A percentile compares a stretch with the other conserved stretches of the same genome.
Conservation (phyloP, 768 basidiomycete species). For the Pleurotus djamor region DNA sequence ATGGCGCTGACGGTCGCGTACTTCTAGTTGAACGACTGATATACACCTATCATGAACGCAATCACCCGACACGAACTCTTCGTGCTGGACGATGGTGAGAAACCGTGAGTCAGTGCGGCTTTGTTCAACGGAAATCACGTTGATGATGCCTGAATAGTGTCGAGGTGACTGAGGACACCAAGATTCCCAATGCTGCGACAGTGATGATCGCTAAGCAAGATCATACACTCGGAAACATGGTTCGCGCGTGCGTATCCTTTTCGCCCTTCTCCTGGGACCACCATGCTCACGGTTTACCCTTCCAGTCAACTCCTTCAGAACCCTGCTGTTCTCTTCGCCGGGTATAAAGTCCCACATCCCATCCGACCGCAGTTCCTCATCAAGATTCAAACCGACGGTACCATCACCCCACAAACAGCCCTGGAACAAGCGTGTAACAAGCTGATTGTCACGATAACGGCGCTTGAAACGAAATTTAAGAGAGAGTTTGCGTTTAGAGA, state of each 20-base stretch:
- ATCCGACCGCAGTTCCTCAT: conserved; percentile 92
- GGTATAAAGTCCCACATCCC: conserved; percentile 97
- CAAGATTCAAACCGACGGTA: conserved; percentile 94
- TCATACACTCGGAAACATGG: conserved; percentile 94
- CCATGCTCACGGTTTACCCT: neutral
- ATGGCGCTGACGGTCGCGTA: neutral
- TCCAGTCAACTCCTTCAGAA: conserved; percentile 85
- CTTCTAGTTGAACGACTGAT: neutral
- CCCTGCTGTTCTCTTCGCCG: conserved; percentile 90
- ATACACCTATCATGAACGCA: conserved; percentile 69
- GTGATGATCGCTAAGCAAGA: conserved; percentile 96
- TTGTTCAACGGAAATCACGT: neutral
- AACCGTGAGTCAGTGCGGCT: conserved; percentile 62
- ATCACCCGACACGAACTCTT: conserved; percentile 91
- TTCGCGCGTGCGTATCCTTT: conserved; percentile 73
- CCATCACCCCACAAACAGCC: conserved; percentile 75
- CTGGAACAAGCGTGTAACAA: conserved; percentile 83
- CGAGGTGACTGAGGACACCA: conserved; percentile 91
- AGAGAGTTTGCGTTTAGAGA: conserved; percentile 82
- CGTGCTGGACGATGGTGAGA: conserved; percentile 92
- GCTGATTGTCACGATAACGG: conserved; percentile 69
- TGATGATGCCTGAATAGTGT: conserved; percentile 48
- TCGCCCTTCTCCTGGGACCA: conserved; percentile 1
- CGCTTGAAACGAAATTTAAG: conserved; percentile 75
- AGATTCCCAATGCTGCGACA: conserved; percentile 96